Conservation (phyloP, 306 rosid species). For the Castanea crenata region DNA sequence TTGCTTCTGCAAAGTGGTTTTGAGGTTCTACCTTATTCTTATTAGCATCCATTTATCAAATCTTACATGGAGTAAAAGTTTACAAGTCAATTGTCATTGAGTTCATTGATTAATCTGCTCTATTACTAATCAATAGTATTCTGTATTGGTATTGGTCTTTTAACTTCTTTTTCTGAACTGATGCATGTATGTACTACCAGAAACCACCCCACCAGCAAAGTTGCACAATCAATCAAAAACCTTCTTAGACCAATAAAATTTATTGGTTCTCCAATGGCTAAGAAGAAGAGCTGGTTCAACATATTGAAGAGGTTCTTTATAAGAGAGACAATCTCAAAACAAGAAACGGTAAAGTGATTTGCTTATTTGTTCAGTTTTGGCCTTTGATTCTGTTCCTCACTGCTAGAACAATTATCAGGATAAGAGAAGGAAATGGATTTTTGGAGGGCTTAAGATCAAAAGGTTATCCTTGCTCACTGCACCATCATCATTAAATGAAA, state of each 20-base stretch:
- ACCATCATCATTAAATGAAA: slow-evolving; percentile 31
- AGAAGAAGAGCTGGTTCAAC: slow-evolving; percentile 78
- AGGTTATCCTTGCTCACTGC: slow-evolving; percentile 12
- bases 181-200: not conserved
- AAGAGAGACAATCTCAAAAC: slow-evolving; percentile 55
- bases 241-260: slow-evolving; percentile 24
- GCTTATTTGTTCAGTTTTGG: not conserved
- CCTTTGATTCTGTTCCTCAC: slow-evolving; percentile 19
- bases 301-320: slow-evolving; percentile 63
- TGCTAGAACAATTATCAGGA: slow-evolving; percentile 30
- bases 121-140: not conserved
- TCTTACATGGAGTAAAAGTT: not conserved
- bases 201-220: not conserved
- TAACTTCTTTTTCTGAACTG: not conserved
- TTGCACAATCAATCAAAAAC: slow-evolving; percentile 20
- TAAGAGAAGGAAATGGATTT: slow-evolving; percentile 75
- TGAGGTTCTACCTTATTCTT: not conserved
- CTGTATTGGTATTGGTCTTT: not conserved
- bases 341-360: slow-evolving; percentile 50
- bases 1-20: slow-evolving; percentile 6
- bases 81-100: not conserved
- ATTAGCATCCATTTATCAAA: not conserved
- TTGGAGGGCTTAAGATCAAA: slow-evolving; percentile 51
- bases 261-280: slow-evolving; percentile 53
- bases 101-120: not conserved